A percentile compares a stretch with the other conserved stretches of the same genome.
These are phyloP conservation scores for Pulveroboletus frians DNA, from an alignment of 768 basidiomycete species.

Conservation along the genomic window DNA sequence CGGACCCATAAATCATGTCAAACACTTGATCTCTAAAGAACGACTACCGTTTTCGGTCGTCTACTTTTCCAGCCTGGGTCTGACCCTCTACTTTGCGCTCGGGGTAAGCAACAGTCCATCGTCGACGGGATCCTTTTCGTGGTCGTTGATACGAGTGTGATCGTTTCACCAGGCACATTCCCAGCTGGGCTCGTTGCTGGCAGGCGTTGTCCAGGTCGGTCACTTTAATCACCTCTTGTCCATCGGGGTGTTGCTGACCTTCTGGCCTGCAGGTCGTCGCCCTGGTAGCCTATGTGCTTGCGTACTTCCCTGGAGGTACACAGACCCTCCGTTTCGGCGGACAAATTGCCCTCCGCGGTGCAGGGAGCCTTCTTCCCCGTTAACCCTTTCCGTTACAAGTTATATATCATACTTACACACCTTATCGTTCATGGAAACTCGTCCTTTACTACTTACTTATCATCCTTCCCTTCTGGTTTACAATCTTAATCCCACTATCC, in stretches of 20 bases:
- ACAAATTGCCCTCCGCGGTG: slow-evolving; percentile 77
- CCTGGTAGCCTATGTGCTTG: slow-evolving; percentile 82
- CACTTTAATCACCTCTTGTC: neutral
- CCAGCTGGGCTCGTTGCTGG: slow-evolving; percentile 80
- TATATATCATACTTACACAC: neutral
- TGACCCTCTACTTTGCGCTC: slow-evolving; percentile 90
- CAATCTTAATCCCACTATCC: neutral
- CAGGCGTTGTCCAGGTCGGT: slow-evolving; percentile 73
- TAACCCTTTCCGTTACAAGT: slow-evolving; percentile 29
- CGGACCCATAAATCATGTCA: slow-evolving; percentile 88
- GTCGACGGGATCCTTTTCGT: neutral
- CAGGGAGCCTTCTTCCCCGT: slow-evolving; percentile 75
- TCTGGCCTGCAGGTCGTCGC: slow-evolving; percentile 56
- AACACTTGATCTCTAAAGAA: slow-evolving; percentile 79
- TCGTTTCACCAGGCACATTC: slow-evolving; percentile 58
- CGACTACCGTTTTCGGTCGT: slow-evolving; percentile 78
- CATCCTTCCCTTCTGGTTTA: neutral
- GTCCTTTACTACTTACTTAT: slow-evolving; percentile 6
- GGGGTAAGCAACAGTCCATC: slow-evolving; percentile 45
- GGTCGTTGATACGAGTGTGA: neutral
- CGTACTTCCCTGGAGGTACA: slow-evolving; percentile 91
- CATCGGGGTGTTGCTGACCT: neutral
- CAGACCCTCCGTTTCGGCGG: slow-evolving; percentile 78
- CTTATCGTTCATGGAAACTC: neutral
- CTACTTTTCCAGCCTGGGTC: slow-evolving; percentile 76